Percentiles rank a stretch among this genome's conserved stretches.
phyloP scores from a whole-genome alignment of 176 grass and related monocot genomes.

The Poa annua region DNA sequence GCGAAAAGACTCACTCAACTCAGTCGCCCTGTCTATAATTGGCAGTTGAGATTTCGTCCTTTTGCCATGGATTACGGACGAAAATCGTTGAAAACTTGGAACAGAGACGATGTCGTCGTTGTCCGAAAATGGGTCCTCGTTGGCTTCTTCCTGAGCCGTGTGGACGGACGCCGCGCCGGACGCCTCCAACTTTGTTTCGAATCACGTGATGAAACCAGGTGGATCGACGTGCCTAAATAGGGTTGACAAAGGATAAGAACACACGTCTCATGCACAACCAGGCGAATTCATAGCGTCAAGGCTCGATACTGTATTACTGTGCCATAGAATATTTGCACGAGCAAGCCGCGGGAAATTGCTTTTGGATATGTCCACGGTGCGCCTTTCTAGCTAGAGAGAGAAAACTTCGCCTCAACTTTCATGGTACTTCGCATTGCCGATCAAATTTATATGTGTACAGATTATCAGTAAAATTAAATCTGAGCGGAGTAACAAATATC shows the following conservation, averaged over 20 bases:
- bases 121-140: neutral
- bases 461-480: too few relatives aligned
- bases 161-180: conserved; percentile 7
- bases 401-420: too few relatives aligned
- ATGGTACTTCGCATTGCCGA: too few relatives aligned
- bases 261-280: neutral
- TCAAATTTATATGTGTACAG: too few relatives aligned
- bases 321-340: neutral
- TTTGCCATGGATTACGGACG: neutral
- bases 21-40: neutral
- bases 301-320: too few relatives aligned
- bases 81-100: conserved; percentile 12
- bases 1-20: neutral
- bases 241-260: neutral
- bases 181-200: conserved; percentile 1
- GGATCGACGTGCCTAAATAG: neutral
- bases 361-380: too few relatives aligned
- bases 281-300: neutral
- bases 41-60: neutral
- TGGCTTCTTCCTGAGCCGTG: conserved; percentile 15
- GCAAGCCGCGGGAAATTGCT: neutral
- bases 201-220: conserved; percentile 26
- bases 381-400: too few relatives aligned
- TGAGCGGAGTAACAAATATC: too few relatives aligned
- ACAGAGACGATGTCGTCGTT: neutral